A percentile compares a stretch with the other conserved stretches of the same genome.
Evolutionary conservation across 371 early-diverging fungal genomes (phyloP).

Genomic region (Circinella minor): DNA sequence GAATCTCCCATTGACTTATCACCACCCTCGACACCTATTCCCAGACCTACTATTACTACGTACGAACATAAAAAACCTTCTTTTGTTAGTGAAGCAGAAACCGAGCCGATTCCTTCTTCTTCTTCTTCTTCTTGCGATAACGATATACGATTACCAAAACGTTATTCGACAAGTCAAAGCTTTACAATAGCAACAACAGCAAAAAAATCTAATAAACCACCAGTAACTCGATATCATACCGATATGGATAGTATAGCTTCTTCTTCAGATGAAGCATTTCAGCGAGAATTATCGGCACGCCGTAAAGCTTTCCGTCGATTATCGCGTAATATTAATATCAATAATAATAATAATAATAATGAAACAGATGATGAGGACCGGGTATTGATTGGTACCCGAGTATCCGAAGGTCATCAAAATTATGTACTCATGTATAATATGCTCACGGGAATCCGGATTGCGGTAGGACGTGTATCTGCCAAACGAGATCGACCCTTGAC

Average conservation of each 20-base stretch:
- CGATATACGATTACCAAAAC: conserved; percentile 14
- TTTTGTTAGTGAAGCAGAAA: conserved; percentile 20
- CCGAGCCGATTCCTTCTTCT: conserved; percentile 23
- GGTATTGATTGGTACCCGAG: conserved; percentile 65
- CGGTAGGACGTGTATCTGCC: conserved; percentile 83
- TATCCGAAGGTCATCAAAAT: conserved; percentile 69
- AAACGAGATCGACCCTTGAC: conserved; percentile 72
- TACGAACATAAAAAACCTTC: neutral
- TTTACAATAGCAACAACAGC: neutral
- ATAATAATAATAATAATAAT: conserved; percentile 2
- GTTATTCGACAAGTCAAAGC: conserved; percentile 27
- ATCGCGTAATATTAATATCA: conserved; percentile 18
- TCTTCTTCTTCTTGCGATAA: neutral
- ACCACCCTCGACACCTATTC: conserved; percentile 27
- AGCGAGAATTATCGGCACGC: conserved; percentile 31
- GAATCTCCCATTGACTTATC: conserved; percentile 14
- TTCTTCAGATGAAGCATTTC: conserved; percentile 26
- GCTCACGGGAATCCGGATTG: conserved; percentile 92
- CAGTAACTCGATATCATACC: conserved; percentile 12
- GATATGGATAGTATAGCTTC: conserved; percentile 2
- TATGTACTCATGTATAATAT: conserved; percentile 96
- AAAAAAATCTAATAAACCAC: conserved; percentile 11
- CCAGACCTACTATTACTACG: neutral
- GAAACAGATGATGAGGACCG: conserved; percentile 52
- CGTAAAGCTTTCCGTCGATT: conserved; percentile 38